Evolutionary conservation across 2,329 filamentous ascomycete species (phyloP).

Genomic region (Ceratocystiopsis minuta): DNA sequence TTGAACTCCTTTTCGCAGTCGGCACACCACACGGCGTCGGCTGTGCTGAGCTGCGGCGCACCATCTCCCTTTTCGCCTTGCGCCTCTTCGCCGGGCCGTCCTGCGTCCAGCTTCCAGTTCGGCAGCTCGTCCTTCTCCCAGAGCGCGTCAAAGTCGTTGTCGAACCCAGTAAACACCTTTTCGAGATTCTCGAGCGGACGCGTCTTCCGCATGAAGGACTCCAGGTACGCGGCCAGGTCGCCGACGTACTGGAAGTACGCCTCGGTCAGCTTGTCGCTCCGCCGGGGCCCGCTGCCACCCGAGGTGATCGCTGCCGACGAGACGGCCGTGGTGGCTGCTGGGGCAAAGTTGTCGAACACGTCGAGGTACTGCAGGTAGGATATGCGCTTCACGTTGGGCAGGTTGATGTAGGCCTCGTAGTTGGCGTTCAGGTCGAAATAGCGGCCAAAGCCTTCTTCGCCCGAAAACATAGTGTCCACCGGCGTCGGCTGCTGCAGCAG

Average conservation of each 20-base stretch:
- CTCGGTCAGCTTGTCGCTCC: slow-evolving; percentile 74
- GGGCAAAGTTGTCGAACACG: slow-evolving; percentile 69
- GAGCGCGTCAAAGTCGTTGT: slow-evolving; percentile 63
- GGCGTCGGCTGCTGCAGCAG: slow-evolving; percentile 45
- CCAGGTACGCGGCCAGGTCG: slow-evolving; percentile 64
- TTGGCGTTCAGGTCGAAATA: slow-evolving; percentile 75
- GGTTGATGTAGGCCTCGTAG: slow-evolving; percentile 80
- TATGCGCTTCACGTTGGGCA: slow-evolving; percentile 68
- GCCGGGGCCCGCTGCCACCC: slow-evolving; percentile 44
- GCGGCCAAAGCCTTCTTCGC: slow-evolving; percentile 82
- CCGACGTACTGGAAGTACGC: slow-evolving; percentile 83
- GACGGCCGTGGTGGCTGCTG: slow-evolving; percentile 23
- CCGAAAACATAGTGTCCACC: slow-evolving; percentile 84
- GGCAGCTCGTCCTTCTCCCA: slow-evolving; percentile 68
- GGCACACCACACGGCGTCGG: slow-evolving; percentile 66
- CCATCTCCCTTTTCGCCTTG: neutral
- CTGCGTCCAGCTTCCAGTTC: slow-evolving; percentile 51
- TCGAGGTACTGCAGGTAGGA: slow-evolving; percentile 89
- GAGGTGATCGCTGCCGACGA: no score
- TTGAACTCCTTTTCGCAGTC: slow-evolving; percentile 92
- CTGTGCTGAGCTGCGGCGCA: slow-evolving; percentile 15
- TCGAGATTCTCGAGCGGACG: slow-evolving; percentile 74
- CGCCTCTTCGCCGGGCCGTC: slow-evolving; percentile 16
- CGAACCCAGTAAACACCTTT: slow-evolving; percentile 56
- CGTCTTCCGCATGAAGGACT: slow-evolving; percentile 70